These are phyloP conservation scores for Capsicum chinense DNA, from an alignment of 257 asterid genomes.

Conservation along the genomic window DNA sequence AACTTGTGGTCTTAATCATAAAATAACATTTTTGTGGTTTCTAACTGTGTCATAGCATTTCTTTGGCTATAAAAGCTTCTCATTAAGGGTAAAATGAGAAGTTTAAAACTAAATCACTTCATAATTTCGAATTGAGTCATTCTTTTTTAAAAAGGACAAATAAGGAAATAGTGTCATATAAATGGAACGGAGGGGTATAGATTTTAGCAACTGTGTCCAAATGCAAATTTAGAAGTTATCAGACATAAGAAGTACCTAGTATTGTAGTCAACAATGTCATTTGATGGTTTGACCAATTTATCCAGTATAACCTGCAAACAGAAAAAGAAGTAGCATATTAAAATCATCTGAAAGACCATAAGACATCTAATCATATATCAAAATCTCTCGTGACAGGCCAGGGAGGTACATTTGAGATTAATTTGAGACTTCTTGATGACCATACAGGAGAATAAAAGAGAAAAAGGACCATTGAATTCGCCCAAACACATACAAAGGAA, in stretches of 20 bases:
- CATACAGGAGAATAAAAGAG: constrained; percentile 2
- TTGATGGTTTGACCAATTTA: constrained; percentile 88
- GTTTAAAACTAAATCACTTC: background rate
- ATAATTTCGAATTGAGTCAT: background rate
- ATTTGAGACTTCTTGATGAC: background rate
- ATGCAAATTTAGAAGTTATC: constrained; percentile 20
- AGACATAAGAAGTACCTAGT: constrained; percentile 64
- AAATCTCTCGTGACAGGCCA: constrained; percentile 10
- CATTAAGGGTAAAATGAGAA: background rate
- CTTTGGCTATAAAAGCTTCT: background rate
- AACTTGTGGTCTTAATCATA: background rate
- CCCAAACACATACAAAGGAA: background rate
- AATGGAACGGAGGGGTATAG: background rate
- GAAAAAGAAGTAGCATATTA: background rate
- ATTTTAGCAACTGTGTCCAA: background rate
- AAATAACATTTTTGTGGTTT: background rate
- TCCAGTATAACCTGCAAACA: constrained; percentile 83
- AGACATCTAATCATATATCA: background rate
- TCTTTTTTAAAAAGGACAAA: background rate
- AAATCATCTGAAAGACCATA: constrained; percentile 5
- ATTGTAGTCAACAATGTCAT: constrained; percentile 86
- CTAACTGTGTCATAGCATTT: background rate
- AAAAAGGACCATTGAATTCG: background rate
- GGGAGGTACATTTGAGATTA: background rate
- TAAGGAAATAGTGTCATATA: background rate